Evolutionary conservation across 2,329 filamentous ascomycete species (phyloP).

Genomic region (Exophiala viscosa): DNA sequence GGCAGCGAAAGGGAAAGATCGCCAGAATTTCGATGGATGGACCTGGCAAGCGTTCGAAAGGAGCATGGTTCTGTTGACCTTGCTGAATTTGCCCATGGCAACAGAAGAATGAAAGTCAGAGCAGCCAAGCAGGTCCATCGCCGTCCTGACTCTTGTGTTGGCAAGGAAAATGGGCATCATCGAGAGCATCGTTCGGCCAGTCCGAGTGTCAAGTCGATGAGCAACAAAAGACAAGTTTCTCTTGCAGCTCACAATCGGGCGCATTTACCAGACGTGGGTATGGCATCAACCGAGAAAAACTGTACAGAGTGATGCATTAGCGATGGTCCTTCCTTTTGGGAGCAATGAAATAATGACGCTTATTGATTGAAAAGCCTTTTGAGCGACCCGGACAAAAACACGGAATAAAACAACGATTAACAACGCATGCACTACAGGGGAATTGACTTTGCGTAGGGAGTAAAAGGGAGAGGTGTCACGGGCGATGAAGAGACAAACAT

Average conservation of each 20-base stretch:
- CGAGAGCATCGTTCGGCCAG: constrained; percentile 6
- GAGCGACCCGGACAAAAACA: no score
- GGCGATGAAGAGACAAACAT: constrained; percentile 22
- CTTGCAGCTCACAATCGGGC: not conserved
- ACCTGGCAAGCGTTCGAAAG: constrained; percentile 21
- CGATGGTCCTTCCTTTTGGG: not conserved
- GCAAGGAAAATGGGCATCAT: constrained; percentile 10
- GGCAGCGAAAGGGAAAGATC: constrained; percentile 20
- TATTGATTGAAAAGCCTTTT: no score
- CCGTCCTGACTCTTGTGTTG: constrained; percentile 1
- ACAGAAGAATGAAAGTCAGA: constrained; percentile 5
- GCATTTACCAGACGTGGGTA: not conserved
- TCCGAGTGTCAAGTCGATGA: not conserved
- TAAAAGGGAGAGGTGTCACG: not conserved
- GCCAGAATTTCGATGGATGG: constrained; percentile 27
- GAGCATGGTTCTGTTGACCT: constrained; percentile 12
- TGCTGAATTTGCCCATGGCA: constrained; percentile 3
- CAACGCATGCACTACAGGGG: no score
- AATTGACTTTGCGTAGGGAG: no score
- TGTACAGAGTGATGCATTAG: constrained; percentile 23
- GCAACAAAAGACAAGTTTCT: constrained; percentile 3
- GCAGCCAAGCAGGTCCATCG: constrained; percentile 6
- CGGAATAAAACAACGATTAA: constrained; percentile 1
- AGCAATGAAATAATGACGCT: not conserved
- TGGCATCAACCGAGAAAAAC: constrained; percentile 40